These are phyloP conservation scores for Andrographis paniculata DNA, from an alignment of 305 asterid species.

Conservation along the genomic window DNA sequence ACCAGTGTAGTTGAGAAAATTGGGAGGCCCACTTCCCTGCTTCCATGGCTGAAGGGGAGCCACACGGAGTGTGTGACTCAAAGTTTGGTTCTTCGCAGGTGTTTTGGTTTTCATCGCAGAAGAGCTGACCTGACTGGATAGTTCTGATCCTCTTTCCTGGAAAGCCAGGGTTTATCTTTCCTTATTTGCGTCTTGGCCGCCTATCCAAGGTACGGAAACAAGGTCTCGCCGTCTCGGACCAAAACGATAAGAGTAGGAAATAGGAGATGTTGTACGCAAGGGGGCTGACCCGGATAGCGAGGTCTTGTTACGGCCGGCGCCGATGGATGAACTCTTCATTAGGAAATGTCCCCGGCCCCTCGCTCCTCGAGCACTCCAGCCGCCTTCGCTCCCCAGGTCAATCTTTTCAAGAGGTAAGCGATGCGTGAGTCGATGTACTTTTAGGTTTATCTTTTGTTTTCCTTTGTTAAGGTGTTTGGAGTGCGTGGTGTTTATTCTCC, in stretches of 20 bases:
- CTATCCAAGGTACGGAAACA: not conserved
- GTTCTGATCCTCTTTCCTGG: conserved; percentile 9
- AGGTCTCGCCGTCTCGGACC: not conserved
- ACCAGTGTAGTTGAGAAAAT: not conserved
- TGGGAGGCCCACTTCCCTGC: not conserved
- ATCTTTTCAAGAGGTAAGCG: conserved; percentile 46
- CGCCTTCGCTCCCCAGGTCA: conserved; percentile 29
- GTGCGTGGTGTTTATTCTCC: not conserved
- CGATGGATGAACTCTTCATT: conserved; percentile 32
- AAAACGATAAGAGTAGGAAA: not conserved
- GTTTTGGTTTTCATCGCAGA: not conserved
- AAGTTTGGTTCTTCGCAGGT: too few species aligned
- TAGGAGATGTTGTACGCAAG: conserved; percentile 36
- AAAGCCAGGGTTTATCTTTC: conserved; percentile 7
- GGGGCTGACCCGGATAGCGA: conserved; percentile 46
- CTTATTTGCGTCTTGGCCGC: conserved; percentile 7
- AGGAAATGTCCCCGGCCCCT: conserved; percentile 16
- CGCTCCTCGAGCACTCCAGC: conserved; percentile 32
- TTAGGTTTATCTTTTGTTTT: not conserved
- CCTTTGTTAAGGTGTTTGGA: too few species aligned
- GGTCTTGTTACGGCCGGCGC: conserved; percentile 37
- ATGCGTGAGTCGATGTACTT: not conserved
- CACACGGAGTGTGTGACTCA: not conserved
- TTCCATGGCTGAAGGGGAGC: not conserved
- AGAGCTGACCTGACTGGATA: not conserved